Conservation (phyloP, 2,329 filamentous ascomycete species). For the Cadophora luteo-olivacea region DNA sequence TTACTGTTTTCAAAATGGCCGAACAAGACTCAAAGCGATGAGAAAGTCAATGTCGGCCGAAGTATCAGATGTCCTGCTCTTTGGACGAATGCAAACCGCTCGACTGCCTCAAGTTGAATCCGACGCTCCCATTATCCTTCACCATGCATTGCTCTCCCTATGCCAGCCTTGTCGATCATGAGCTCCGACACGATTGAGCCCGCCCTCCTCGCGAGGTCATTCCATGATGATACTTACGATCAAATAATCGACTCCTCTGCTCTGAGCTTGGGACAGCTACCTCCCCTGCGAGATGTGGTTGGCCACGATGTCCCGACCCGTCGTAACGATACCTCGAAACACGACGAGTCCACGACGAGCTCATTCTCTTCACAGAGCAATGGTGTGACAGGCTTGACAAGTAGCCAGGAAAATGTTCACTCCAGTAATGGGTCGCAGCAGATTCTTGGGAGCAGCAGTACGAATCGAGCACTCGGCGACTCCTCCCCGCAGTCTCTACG, state of each 20-base stretch:
- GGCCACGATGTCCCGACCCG: conserved; percentile 2
- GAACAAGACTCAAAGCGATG: too few relatives aligned
- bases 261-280: not conserved
- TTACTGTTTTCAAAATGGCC: not conserved
- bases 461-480: conserved; percentile 39
- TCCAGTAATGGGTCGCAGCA: conserved; percentile 27
- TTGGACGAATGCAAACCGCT: too few relatives aligned
- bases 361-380: conserved; percentile 33
- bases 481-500: conserved; percentile 45
- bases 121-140: not conserved
- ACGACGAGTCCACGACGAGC: conserved; percentile 29
- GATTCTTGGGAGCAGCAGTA: conserved; percentile 22
- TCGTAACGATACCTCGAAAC: conserved; percentile 25
- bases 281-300: conserved; percentile 5
- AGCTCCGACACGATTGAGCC: conserved; percentile 16
- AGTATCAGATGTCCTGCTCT: too few relatives aligned
- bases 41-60: too few relatives aligned
- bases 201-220: conserved; percentile 1
- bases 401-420: conserved; percentile 44
- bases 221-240: conserved; percentile 5
- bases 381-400: conserved; percentile 27
- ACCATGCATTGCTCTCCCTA: not conserved
- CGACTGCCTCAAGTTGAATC: too few relatives aligned
- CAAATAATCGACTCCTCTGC: not conserved
- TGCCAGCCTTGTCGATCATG: conserved; percentile 7